Evolutionary conservation across 352 stramenopile species (phyloP).

Genomic region (Phytophthora citricola): DNA sequence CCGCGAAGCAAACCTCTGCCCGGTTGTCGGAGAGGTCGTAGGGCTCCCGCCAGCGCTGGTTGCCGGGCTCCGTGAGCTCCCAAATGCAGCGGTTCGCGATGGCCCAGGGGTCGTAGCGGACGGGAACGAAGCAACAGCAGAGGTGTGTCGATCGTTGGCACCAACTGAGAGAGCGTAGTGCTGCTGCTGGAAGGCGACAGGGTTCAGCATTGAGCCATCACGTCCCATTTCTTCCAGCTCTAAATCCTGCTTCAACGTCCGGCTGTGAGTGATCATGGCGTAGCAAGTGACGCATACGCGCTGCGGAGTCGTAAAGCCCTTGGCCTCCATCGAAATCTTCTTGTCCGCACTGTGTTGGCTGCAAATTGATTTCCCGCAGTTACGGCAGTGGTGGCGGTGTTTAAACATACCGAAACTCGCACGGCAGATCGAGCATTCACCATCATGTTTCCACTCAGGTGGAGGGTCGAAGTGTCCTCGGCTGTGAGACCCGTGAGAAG

Average conservation of each 20-base stretch:
- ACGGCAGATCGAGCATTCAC: slow-evolving; percentile 80
- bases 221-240: slow-evolving; percentile 38
- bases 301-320: slow-evolving; percentile 81
- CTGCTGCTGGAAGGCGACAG: slow-evolving; percentile 35
- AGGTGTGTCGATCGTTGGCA: slow-evolving; percentile 10
- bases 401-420: slow-evolving; percentile 87
- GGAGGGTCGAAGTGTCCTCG: slow-evolving; percentile 53
- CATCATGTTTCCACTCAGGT: slow-evolving; percentile 78
- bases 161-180: slow-evolving; percentile 27
- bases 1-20: slow-evolving; percentile 7
- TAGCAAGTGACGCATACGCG: slow-evolving; percentile 83
- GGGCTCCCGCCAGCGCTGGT: slow-evolving; percentile 29
- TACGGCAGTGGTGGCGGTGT: slow-evolving; percentile 85
- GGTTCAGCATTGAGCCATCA: slow-evolving; percentile 31
- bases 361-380: slow-evolving; percentile 86
- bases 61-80: slow-evolving; percentile 18
- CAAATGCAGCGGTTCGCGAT: slow-evolving; percentile 18
- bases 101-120: slow-evolving; percentile 1
- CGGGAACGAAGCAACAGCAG: slow-evolving; percentile 20
- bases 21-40: slow-evolving; percentile 18
- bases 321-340: slow-evolving; percentile 73
- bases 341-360: slow-evolving; percentile 84
- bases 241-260: slow-evolving; percentile 40
- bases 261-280: slow-evolving; percentile 67
- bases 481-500: slow-evolving; percentile 33